Evolutionary conservation across 345 rosid species (phyloP).

Genomic region (Gossypium rotundifolium): DNA sequence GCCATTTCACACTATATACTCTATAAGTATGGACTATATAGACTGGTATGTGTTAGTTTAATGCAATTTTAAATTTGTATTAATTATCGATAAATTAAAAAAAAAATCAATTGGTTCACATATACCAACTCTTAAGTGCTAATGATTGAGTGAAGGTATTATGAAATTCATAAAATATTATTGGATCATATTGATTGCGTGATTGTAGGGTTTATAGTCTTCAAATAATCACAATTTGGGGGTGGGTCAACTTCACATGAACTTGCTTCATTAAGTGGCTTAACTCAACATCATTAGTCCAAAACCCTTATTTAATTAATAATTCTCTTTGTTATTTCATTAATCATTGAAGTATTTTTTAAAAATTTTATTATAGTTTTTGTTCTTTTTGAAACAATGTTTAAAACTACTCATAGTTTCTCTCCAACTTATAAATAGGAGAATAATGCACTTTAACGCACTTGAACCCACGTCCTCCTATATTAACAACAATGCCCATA

Average conservation of each 20-base stretch:
- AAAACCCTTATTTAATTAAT: background rate
- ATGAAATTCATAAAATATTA: constrained; percentile 5
- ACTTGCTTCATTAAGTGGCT: constrained; percentile 6
- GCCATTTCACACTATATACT: background rate
- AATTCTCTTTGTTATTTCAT: background rate
- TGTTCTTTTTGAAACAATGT: no score
- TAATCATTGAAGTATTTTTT: no score
- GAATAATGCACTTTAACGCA: no score
- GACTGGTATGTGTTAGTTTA: background rate
- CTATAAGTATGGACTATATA: background rate
- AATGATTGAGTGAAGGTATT: constrained; percentile 16
- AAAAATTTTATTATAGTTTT: no score
- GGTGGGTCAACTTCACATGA: constrained; percentile 16
- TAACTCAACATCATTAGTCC: background rate
- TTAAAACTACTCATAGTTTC: rapidly evolving
- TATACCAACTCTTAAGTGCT: background rate
- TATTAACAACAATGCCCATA: no score
- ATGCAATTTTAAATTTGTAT: background rate
- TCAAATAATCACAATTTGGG: background rate
- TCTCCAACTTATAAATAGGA: no score
- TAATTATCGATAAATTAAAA: background rate
- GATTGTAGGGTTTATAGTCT: constrained; percentile 27
- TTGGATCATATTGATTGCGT: constrained; percentile 26
- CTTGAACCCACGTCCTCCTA: no score
- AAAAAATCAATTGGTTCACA: no score